Percentiles rank a stretch among this genome's conserved stretches.
Evolutionary conservation across 116 monocot species (phyloP).

Genomic region (Phalaenopsis hybrid): DNA sequence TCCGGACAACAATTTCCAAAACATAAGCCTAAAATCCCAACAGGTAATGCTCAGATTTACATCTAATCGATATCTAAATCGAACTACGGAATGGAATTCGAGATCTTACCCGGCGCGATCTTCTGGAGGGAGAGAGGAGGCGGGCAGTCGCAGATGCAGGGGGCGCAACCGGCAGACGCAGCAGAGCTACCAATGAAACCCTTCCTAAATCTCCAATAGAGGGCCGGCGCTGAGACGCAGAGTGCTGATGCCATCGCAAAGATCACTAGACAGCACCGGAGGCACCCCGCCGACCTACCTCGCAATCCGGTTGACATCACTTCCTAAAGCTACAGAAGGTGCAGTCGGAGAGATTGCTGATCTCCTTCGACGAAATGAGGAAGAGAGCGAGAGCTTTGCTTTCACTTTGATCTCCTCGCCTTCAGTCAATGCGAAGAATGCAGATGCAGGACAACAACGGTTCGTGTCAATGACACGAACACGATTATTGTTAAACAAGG

Average conservation of each 20-base stretch:
- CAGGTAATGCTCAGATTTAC: not conserved
- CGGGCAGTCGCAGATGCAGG: slow-evolving; percentile 80
- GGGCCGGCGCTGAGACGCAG: slow-evolving; percentile 77
- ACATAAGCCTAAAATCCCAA: not conserved
- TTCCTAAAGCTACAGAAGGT: not conserved
- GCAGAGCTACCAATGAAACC: slow-evolving; percentile 10
- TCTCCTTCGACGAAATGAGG: too few relatives aligned
- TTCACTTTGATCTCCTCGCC: too few relatives aligned
- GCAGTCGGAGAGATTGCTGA: not conserved
- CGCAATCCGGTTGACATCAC: slow-evolving; percentile 26
- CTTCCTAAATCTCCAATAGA: slow-evolving; percentile 59
- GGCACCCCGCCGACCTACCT: slow-evolving; percentile 30
- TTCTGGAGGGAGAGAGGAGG: slow-evolving; percentile 63
- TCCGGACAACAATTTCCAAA: too few relatives aligned
- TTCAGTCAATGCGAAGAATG: too few relatives aligned
- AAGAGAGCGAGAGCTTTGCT: too few relatives aligned
- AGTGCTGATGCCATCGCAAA: slow-evolving; percentile 79
- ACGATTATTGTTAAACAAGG: too few relatives aligned
- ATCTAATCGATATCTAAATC: not conserved
- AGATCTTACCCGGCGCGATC: slow-evolving; percentile 59
- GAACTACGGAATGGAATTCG: not conserved
- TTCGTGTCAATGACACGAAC: too few relatives aligned
- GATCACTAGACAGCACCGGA: slow-evolving; percentile 54
- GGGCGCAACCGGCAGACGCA: slow-evolving; percentile 26
- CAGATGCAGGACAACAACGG: too few relatives aligned